Evolutionary conservation across 768 basidiomycete genomes (phyloP).

Genomic region (Coprinellus aureogranulatus): DNA sequence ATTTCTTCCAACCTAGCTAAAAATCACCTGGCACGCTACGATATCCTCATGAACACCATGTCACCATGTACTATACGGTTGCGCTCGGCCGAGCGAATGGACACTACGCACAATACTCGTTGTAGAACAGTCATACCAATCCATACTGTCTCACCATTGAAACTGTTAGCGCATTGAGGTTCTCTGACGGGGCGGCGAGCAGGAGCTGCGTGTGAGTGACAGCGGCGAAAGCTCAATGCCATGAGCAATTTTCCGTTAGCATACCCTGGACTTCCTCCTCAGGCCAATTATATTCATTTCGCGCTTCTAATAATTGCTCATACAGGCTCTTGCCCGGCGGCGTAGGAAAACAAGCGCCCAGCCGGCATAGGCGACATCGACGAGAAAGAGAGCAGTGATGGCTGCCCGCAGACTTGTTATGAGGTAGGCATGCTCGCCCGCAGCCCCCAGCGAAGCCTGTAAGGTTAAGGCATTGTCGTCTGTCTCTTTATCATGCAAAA

Average conservation of each 20-base stretch:
- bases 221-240: too few relatives aligned
- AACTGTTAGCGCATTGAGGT: background rate
- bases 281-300: too few relatives aligned
- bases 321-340: background rate
- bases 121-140: slow-evolving; percentile 1
- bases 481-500: background rate
- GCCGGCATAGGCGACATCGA: background rate
- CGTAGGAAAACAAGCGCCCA: background rate
- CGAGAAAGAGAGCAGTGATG: background rate
- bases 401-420: background rate
- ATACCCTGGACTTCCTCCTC: too few relatives aligned
- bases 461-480: background rate
- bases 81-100: too few relatives aligned
- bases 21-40: too few relatives aligned
- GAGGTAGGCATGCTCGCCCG: background rate
- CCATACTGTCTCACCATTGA: background rate
- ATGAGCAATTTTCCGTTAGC: too few relatives aligned
- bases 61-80: too few relatives aligned
- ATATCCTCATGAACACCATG: too few relatives aligned
- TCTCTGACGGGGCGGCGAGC: too few relatives aligned
- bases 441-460: background rate
- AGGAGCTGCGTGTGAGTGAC: background rate
- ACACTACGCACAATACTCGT: background rate
- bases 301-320: too few relatives aligned
- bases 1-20: slow-evolving; percentile 69